A percentile compares a stretch with the other conserved stretches of the same genome.
Conservation (phyloP, 208 protist species). For the Acanthamoeba castellanii region DNA sequence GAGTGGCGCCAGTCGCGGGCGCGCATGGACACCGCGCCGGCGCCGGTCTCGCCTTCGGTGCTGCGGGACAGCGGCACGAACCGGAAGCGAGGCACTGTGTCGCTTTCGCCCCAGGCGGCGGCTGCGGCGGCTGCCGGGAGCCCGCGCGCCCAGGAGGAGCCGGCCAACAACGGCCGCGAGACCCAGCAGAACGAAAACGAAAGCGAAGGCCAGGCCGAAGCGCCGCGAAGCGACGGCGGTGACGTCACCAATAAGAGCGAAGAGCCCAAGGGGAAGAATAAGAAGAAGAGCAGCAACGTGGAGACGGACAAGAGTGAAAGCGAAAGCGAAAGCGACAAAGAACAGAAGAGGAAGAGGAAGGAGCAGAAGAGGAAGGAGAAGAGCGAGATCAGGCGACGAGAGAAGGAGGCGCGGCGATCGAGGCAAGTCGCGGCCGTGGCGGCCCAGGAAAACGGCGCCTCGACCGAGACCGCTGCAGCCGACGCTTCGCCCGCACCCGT, state of each 20-base stretch:
- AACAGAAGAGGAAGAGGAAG: neutral
- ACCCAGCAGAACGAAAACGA: neutral
- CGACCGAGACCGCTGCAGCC: neutral
- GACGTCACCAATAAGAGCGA: neutral
- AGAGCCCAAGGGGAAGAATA: neutral
- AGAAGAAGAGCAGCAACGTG: neutral
- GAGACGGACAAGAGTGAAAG: neutral
- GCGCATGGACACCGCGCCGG: neutral
- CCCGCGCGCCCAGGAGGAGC: neutral
- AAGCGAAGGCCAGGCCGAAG: neutral
- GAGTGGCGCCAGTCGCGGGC: neutral
- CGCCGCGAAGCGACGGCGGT: no score
- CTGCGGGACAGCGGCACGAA: neutral
- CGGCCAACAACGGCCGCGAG: neutral
- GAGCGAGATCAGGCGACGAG: conserved; percentile 8
- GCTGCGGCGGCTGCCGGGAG: neutral
- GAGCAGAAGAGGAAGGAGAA: neutral
- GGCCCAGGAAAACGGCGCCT: neutral
- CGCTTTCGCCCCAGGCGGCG: neutral
- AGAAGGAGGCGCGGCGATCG: conserved; percentile 39
- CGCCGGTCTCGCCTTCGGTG: neutral
- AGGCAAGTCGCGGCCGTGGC: neutral
- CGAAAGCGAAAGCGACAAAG: neutral
- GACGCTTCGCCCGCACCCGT: neutral
- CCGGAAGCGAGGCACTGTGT: neutral